Base-by-base conservation (phyloP, 176 grass and related monocot genomes). In the Tuctoria greenei region DNA sequence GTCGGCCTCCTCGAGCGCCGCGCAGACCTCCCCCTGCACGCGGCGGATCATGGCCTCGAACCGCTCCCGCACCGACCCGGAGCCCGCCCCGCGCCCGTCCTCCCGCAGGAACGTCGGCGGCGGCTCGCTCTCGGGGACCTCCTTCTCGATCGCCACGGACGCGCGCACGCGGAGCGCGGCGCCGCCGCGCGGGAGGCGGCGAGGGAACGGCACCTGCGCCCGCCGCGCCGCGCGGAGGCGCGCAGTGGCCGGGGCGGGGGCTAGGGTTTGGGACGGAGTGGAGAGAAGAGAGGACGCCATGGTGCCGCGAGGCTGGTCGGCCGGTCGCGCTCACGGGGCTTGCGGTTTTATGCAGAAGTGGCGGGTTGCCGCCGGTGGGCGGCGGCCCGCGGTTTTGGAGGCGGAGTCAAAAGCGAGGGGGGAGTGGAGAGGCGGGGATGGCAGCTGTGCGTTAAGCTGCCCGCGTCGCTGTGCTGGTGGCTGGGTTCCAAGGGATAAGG, bases 11-110 rank as follows among this genome's bases (percentile, higher is more conserved):
- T 98, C 89, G 27, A 98, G 87, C 7, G 91, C 91, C 15, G 86
- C 89, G 81, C 95, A 98, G 5, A 98, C 87, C 73, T 98, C 95
- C 4, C 88, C 95, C 84, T 98, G 95, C 57, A 66, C 80, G 27
- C 88, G 70, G 2, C 91, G 89, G 72, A 98, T 98, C 95, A 98
- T 95, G 84, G 75, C 21, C 95, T 98, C 95, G 77, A 98, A 98
- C 72, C 95, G 89, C 25, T 67, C 95, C 64, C 95, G 86, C 84
- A 98, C 91, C 18, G 95, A 92, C 7, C 84, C 82, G 34, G 73
- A 93, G 8, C 84, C 84, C 0, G 87, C 74, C 5, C 77, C 89
- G 5, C 65, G 69, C 1, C 79, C 86, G 15, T 86, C 81, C 27
- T 88, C 79, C 28, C 95, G 89, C 58, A 98, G 87, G 85, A 98